phyloP scores from a whole-genome alignment of 2,329 filamentous ascomycete species.

The Amylocarpus encephaloides region DNA sequence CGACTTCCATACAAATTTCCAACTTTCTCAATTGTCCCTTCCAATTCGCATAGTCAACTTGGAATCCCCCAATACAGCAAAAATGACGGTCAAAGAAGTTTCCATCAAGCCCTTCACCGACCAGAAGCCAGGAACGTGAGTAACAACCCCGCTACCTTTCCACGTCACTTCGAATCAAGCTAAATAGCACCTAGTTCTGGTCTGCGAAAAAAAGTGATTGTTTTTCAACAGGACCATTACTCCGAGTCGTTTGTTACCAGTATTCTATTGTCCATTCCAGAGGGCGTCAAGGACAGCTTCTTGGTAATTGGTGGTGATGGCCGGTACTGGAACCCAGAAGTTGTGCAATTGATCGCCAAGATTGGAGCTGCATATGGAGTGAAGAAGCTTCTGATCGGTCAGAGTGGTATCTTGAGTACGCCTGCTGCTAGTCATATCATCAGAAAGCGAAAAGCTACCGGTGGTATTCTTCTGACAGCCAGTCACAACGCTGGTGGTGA shows the following conservation, averaged over 20 bases:
- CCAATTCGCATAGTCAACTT: conserved; percentile 8
- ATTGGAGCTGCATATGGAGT: conserved; percentile 95
- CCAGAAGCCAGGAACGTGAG: conserved; percentile 99
- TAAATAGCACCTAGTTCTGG: conserved; percentile 62
- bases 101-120: conserved; percentile 81
- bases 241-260: conserved; percentile 92
- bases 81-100: conserved; percentile 73
- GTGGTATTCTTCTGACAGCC: conserved; percentile 92
- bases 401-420: conserved; percentile 93
- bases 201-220: conserved; percentile 97
- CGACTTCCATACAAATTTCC: background rate
- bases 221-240: conserved; percentile 94
- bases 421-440: conserved; percentile 95
- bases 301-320: conserved; percentile 97
- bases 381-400: conserved; percentile 96
- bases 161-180: conserved; percentile 19
- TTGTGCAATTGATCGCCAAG: conserved; percentile 93
- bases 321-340: conserved; percentile 94
- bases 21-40: conserved; percentile 5
- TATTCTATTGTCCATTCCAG: conserved; percentile 92
- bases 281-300: conserved; percentile 74
- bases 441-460: conserved; percentile 87
- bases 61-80: conserved; percentile 25
- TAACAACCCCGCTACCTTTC: conserved; percentile 34
- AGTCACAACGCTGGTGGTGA: conserved; percentile 96